Percentiles rank a stretch among this genome's conserved stretches.
Evolutionary conservation across 208 protist species (phyloP).

Genomic region (Porcisia hertigi): DNA sequence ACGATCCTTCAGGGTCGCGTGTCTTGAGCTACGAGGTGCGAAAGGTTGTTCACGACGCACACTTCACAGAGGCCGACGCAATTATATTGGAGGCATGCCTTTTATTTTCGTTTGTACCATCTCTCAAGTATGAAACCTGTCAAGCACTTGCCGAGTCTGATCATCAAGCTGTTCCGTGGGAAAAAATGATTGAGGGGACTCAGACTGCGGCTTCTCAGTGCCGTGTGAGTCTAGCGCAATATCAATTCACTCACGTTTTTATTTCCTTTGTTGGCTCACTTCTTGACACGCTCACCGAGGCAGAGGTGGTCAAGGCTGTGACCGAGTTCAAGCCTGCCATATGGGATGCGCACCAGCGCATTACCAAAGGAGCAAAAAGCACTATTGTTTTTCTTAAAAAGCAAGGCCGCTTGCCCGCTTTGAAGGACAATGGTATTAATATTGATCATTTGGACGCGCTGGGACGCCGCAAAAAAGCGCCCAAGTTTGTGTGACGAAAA

Average conservation of each 20-base stretch:
- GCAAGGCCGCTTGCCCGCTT: slow-evolving; percentile 7
- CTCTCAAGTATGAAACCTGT: slow-evolving; percentile 56
- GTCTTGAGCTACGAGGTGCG: slow-evolving; percentile 71
- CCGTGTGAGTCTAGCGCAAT: slow-evolving; percentile 30
- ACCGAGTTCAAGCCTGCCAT: slow-evolving; percentile 69
- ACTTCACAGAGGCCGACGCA: slow-evolving; percentile 51
- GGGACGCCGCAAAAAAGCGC: slow-evolving; percentile 47
- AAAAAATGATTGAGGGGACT: slow-evolving; percentile 5
- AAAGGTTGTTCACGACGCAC: slow-evolving; percentile 50
- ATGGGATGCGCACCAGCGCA: slow-evolving; percentile 55
- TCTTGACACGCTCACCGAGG: slow-evolving; percentile 74
- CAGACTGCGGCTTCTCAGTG: slow-evolving; percentile 18
- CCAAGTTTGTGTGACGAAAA: slow-evolving; percentile 14
- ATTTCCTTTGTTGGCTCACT: slow-evolving; percentile 54
- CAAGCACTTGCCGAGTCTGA: slow-evolving; percentile 49
- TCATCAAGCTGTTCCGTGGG: slow-evolving; percentile 10
- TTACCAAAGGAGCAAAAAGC: slow-evolving; percentile 40
- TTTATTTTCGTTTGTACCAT: slow-evolving; percentile 56
- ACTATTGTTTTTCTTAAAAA: slow-evolving; percentile 19
- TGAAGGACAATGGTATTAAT: slow-evolving; percentile 59
- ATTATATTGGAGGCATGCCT: slow-evolving; percentile 56
- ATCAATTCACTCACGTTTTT: slow-evolving; percentile 51
- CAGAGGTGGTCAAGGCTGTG: slow-evolving; percentile 44
- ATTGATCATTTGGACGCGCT: slow-evolving; percentile 80
- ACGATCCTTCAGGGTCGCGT: slow-evolving; percentile 44